Evolutionary conservation across 176 grass and related monocot species (phyloP).

Genomic region (Carex cristatella): DNA sequence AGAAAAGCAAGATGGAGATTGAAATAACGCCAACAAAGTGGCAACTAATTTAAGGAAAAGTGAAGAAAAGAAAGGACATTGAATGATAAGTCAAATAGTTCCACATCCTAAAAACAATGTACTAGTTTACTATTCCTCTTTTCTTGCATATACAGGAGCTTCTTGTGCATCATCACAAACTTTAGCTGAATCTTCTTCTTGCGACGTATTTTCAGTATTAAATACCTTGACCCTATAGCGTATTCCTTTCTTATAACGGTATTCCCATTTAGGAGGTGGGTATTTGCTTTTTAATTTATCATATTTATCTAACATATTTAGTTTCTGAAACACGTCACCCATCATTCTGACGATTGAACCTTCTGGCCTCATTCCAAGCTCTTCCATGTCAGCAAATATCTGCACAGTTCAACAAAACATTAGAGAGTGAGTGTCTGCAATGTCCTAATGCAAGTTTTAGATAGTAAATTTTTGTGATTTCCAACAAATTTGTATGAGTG

Average conservation of each 20-base stretch:
- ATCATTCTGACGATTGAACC: constrained; percentile 73
- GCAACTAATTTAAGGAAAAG: not conserved
- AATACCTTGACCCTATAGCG: constrained; percentile 61
- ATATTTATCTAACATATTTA: constrained; percentile 85
- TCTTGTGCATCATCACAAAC: not conserved
- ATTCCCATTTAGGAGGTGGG: constrained; percentile 74
- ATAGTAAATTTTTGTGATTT: not conserved
- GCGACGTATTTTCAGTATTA: constrained; percentile 25
- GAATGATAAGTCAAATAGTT: not conserved
- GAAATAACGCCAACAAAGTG: not conserved
- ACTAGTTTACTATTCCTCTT: not conserved
- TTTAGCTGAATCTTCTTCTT: constrained; percentile 7
- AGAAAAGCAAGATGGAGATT: not conserved
- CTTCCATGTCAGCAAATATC: constrained; percentile 98
- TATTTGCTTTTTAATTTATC: constrained; percentile 85
- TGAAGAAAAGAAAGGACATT: not conserved
- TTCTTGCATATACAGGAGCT: not conserved
- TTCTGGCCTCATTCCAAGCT: constrained; percentile 76
- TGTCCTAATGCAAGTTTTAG: not conserved
- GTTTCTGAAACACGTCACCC: constrained; percentile 65
- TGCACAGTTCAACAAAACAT: constrained; percentile 15
- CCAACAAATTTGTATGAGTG: not conserved
- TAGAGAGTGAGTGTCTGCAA: not conserved
- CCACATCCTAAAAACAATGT: not conserved
- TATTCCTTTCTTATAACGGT: constrained; percentile 75